Conservation (phyloP, 345 rosid genomes). For the Erysimum cheiranthoides region DNA sequence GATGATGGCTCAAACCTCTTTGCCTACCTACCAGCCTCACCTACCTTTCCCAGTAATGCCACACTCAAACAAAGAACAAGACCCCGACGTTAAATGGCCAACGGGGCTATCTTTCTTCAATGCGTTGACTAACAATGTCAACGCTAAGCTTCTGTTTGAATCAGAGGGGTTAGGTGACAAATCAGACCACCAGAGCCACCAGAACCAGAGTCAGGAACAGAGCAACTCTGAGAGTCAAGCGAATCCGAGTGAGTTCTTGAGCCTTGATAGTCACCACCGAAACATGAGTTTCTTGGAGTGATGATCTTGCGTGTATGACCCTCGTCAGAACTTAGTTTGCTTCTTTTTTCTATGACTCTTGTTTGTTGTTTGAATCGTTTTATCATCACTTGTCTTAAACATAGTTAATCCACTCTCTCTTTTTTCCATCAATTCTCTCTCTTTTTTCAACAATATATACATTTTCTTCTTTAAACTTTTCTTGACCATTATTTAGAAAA, state of each 20-base stretch:
- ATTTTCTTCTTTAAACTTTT: background rate
- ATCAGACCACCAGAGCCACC: constrained; percentile 53
- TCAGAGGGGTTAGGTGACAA: constrained; percentile 59
- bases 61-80: constrained; percentile 61
- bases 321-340: constrained; percentile 33
- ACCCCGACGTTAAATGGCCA: constrained; percentile 91
- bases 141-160: constrained; percentile 78
- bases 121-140: constrained; percentile 73
- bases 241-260: constrained; percentile 75
- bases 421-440: background rate
- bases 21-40: constrained; percentile 66
- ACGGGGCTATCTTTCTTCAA: constrained; percentile 85
- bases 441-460: background rate
- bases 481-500: background rate
- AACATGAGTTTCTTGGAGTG: constrained; percentile 51
- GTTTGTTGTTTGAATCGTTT: constrained; percentile 28
- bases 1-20: constrained; percentile 52
- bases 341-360: background rate
- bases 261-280: constrained; percentile 65
- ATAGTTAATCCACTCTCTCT: constrained; percentile 27
- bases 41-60: constrained; percentile 51
- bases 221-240: constrained; percentile 56
- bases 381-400: constrained; percentile 27
- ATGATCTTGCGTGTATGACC: constrained; percentile 16
- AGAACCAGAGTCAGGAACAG: constrained; percentile 44